Percentiles rank a stretch among this genome's conserved stretches.
phyloP scores from a whole-genome alignment of 805 yeast species.

The Lachancea lanzarotensis region DNA sequence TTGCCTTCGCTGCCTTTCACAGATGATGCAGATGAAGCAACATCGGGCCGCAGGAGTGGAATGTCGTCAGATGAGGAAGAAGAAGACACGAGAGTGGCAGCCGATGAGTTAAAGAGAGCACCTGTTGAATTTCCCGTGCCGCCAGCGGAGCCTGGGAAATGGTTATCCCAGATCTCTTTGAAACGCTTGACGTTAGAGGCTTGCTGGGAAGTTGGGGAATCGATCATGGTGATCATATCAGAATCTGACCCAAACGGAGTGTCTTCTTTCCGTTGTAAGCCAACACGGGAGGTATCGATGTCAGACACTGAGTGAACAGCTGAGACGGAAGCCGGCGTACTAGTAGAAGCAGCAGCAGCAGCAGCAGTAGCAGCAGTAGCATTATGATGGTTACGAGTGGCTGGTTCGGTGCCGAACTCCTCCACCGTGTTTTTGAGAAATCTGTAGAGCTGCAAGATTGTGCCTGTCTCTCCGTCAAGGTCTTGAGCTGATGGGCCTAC shows the following conservation, averaged over 20 bases:
- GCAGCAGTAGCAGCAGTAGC: background rate
- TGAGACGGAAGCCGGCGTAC: background rate
- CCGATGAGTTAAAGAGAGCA: constrained; percentile 3
- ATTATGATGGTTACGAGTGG: background rate
- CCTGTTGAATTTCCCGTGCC: background rate
- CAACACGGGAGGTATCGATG: too few relatives aligned
- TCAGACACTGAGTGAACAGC: background rate
- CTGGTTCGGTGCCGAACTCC: constrained; percentile 5
- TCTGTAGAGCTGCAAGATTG: constrained; percentile 5
- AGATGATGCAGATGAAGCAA: background rate
- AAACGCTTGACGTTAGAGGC: constrained; percentile 2
- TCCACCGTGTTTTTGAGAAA: constrained; percentile 8
- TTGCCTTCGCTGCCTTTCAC: background rate
- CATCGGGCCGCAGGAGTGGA: background rate
- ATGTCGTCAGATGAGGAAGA: constrained; percentile 2
- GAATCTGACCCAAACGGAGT: constrained; percentile 3
- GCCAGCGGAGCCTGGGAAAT: constrained; percentile 2
- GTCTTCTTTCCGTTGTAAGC: background rate
- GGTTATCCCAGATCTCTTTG: constrained; percentile 7
- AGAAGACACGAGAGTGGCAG: constrained; percentile 8
- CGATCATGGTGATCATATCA: constrained; percentile 7
- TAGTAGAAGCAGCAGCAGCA: background rate
- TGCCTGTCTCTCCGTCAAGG: background rate
- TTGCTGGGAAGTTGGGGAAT: background rate
- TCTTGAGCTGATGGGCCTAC: background rate